These are phyloP conservation scores for Hippophae gyantsensis DNA, from an alignment of 306 rosid genomes.

Conservation along the genomic window DNA sequence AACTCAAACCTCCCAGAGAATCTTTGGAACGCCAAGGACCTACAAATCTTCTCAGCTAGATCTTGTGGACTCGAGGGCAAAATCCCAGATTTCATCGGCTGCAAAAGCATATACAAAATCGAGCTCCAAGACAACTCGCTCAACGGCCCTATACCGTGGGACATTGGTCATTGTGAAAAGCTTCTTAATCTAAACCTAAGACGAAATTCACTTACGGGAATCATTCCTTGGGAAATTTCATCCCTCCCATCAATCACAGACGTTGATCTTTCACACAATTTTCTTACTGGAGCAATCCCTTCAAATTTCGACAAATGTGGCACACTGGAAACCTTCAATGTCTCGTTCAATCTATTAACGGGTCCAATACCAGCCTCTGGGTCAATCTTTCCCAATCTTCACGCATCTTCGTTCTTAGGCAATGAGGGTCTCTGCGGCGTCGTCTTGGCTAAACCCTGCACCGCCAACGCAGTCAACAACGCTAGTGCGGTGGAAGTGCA, in stretches of 20 bases:
- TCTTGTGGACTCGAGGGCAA: slow-evolving; percentile 41
- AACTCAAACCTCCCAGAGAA: slow-evolving; percentile 34
- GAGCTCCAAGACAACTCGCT: slow-evolving; percentile 55
- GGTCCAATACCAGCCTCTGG: slow-evolving; percentile 77
- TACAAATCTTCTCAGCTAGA: slow-evolving; percentile 68
- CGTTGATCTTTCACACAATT: slow-evolving; percentile 71
- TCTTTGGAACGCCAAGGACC: slow-evolving; percentile 52
- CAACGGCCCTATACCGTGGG: slow-evolving; percentile 68
- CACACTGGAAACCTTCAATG: slow-evolving; percentile 65
- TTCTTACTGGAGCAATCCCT: slow-evolving; percentile 79
- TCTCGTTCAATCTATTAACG: slow-evolving; percentile 60
- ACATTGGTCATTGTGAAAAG: slow-evolving; percentile 71
- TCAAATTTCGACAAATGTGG: slow-evolving; percentile 64
- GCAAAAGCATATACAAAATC: slow-evolving; percentile 45
- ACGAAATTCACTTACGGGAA: slow-evolving; percentile 63
- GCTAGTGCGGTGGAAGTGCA: slow-evolving; percentile 25
- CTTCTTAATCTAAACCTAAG: slow-evolving; percentile 50
- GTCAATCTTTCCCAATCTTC: slow-evolving; percentile 42
- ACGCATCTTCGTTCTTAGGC: slow-evolving; percentile 71
- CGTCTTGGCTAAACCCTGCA: slow-evolving; percentile 49
- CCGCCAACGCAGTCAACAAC: slow-evolving; percentile 18
- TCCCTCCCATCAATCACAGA: slow-evolving; percentile 63
- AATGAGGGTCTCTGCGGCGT: slow-evolving; percentile 72
- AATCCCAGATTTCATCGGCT: slow-evolving; percentile 70
- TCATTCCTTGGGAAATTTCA: slow-evolving; percentile 88